phyloP scores from a whole-genome alignment of 1,139 yeast species.

The Pneumocystis carinii region DNA sequence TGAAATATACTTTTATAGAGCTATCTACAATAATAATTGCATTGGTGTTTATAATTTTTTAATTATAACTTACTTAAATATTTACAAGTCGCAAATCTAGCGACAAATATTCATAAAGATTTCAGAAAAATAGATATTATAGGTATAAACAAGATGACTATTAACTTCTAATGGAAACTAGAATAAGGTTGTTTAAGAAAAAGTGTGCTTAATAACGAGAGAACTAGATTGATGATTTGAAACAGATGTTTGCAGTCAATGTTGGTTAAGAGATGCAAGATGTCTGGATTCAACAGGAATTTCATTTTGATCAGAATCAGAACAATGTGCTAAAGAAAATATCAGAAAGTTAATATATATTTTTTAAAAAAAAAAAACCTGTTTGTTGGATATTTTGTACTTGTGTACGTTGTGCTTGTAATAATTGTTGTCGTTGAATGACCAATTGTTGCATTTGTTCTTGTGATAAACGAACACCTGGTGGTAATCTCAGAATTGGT shows the following conservation, averaged over 20 bases:
- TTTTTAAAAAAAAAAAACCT: neutral
- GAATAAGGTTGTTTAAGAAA: neutral
- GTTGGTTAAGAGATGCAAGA: neutral
- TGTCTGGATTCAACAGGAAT: neutral
- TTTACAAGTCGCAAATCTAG: neutral
- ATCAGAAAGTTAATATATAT: neutral
- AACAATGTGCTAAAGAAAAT: neutral
- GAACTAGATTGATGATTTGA: neutral
- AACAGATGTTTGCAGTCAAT: neutral
- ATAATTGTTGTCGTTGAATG: conserved; percentile 10
- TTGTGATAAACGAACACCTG: conserved; percentile 17
- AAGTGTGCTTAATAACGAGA: neutral
- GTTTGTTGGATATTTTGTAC: neutral
- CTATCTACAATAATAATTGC: neutral
- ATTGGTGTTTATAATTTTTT: too few relatives aligned
- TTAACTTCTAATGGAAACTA: neutral
- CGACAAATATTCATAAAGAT: neutral
- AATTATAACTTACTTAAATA: too few relatives aligned
- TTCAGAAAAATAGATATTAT: neutral
- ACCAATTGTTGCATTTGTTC: conserved; percentile 19
- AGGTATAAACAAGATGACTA: neutral
- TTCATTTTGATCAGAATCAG: neutral
- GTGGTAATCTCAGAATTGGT: conserved; percentile 17
- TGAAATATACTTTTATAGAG: neutral
- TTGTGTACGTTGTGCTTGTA: neutral